Evolutionary conservation across 2,329 filamentous ascomycete genomes (phyloP), one percentile per base, ranked within the genome.

Genomic region (Emmonsiellopsis sp.): DNA sequence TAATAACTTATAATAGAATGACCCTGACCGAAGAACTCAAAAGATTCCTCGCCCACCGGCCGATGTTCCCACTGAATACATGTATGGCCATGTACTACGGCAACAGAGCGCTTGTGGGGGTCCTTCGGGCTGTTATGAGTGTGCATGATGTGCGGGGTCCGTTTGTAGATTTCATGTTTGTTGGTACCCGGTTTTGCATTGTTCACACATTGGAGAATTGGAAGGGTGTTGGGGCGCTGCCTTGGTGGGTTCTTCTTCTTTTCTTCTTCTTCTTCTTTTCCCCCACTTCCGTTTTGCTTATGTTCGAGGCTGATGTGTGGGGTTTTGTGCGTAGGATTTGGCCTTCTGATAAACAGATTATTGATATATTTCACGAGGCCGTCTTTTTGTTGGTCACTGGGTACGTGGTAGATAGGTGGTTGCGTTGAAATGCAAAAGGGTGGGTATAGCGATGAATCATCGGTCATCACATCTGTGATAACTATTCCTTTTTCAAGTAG

Each of bases 121-220:
- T 61, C 5, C 54, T 65, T 31, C 58, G 65, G 2, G 63, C 62
- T 0, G 11, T 59, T 16, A 65, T 68, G 63, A 62, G 59, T 13
- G 63, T 65, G 44, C 61, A 67, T 41, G 66, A 65, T 2, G 54
- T 68, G 20, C 64, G 65, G 51, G 66, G 66, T 0, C 66, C 67
- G 1, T 56, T 67, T 48, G 63, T 61, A 15, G 59, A 54, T 7
- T 68, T 64, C 49, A 49, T 66, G 50, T 64, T 66, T 50, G 61
- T 63, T 6, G 62, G 63, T 5, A 43, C 67, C 10, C 52, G 65
- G 45, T 55, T 68, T 34, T 13, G 59, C 53, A 59, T 66, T 54
- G 67, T 67, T 57, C 64, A 67, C 57, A 47, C 56, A 1, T 54
- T 68, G 48, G 65, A 68, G 57, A 64, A 60, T 38, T 59, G 56